phyloP scores from a whole-genome alignment of 495 filamentous ascomycete genomes.

The Xylaria cubensis region DNA sequence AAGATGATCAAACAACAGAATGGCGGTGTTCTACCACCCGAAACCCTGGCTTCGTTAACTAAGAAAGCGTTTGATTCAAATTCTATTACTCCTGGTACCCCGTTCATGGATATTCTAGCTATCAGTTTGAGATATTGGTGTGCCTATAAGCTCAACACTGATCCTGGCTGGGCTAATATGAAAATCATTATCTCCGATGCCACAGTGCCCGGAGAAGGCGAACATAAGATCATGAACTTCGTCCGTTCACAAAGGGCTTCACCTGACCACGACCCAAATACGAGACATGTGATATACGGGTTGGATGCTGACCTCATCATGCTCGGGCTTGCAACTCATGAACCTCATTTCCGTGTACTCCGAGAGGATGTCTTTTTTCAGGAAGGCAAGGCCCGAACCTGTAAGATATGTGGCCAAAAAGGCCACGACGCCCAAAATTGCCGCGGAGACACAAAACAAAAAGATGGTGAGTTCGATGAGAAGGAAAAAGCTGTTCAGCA shows the following conservation, averaged over 20 bases:
- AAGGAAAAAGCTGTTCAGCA: slow-evolving; percentile 70
- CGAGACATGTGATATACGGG: slow-evolving; percentile 93
- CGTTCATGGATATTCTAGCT: slow-evolving; percentile 97
- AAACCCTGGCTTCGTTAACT: slow-evolving; percentile 66
- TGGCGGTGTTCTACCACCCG: slow-evolving; percentile 64
- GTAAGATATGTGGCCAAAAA: slow-evolving; percentile 86
- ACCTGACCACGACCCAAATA: slow-evolving; percentile 94
- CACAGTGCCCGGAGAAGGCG: slow-evolving; percentile 95
- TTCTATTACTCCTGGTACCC: slow-evolving; percentile 95
- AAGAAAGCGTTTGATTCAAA: slow-evolving; percentile 99
- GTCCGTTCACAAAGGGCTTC: slow-evolving; percentile 90
- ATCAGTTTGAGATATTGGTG: slow-evolving; percentile 94
- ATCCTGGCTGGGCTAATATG: slow-evolving; percentile 94
- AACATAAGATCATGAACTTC: slow-evolving; percentile 99
- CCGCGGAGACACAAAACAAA: slow-evolving; percentile 80
- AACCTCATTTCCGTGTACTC: slow-evolving; percentile 95
- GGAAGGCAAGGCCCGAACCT: slow-evolving; percentile 78
- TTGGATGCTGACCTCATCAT: slow-evolving; percentile 99
- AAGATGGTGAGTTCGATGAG: slow-evolving; percentile 83
- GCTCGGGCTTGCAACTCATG: slow-evolving; percentile 95
- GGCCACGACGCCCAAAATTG: slow-evolving; percentile 88
- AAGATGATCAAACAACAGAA: slow-evolving; percentile 80
- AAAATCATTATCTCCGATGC: slow-evolving; percentile 99
- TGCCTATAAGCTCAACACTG: slow-evolving; percentile 94
- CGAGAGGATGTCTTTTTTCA: slow-evolving; percentile 97